A percentile compares a stretch with the other conserved stretches of the same genome.
Evolutionary conservation across 2,329 filamentous ascomycete genomes (phyloP).

Genomic region (Xylariaceae sp.): DNA sequence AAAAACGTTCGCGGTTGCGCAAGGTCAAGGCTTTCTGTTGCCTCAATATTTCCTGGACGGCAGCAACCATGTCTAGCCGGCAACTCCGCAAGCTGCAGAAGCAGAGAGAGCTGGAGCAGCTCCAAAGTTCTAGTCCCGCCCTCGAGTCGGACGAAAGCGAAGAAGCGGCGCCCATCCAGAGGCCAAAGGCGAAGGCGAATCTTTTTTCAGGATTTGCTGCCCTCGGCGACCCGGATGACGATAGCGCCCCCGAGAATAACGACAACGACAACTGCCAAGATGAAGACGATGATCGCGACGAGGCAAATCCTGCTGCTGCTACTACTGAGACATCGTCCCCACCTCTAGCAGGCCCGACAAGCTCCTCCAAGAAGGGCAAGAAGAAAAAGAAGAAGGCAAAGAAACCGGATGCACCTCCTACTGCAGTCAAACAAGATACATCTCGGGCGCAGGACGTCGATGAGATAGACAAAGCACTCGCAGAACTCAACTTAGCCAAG

Average conservation of each 20-base stretch:
- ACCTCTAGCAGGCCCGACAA: slow-evolving; percentile 14
- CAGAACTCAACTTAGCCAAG: slow-evolving; percentile 28
- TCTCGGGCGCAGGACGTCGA: slow-evolving; percentile 37
- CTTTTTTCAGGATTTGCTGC: slow-evolving; percentile 51
- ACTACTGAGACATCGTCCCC: slow-evolving; percentile 12
- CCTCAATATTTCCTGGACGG: neutral
- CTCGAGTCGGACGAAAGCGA: slow-evolving; percentile 38
- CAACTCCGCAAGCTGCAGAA: slow-evolving; percentile 40
- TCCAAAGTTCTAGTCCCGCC: slow-evolving; percentile 35
- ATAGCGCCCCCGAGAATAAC: slow-evolving; percentile 36
- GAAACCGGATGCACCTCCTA: slow-evolving; percentile 22
- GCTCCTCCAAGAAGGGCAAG: slow-evolving; percentile 38
- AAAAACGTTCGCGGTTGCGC: too few relatives aligned
- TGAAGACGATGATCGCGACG: too few relatives aligned
- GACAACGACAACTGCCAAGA: slow-evolving; percentile 35
- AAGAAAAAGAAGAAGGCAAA: slow-evolving; percentile 38
- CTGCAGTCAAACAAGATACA: slow-evolving; percentile 12
- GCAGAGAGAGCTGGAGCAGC: slow-evolving; percentile 45
- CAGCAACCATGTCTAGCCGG: slow-evolving; percentile 29
- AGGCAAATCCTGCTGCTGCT: slow-evolving; percentile 15
- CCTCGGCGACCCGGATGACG: slow-evolving; percentile 44
- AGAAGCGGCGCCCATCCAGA: slow-evolving; percentile 34
- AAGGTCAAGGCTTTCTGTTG: neutral
- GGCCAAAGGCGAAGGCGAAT: slow-evolving; percentile 42
- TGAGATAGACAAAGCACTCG: slow-evolving; percentile 55